Evolutionary conservation across 108 stramenopile species (phyloP).

Genomic region (Chaetoceros muelleri): DNA sequence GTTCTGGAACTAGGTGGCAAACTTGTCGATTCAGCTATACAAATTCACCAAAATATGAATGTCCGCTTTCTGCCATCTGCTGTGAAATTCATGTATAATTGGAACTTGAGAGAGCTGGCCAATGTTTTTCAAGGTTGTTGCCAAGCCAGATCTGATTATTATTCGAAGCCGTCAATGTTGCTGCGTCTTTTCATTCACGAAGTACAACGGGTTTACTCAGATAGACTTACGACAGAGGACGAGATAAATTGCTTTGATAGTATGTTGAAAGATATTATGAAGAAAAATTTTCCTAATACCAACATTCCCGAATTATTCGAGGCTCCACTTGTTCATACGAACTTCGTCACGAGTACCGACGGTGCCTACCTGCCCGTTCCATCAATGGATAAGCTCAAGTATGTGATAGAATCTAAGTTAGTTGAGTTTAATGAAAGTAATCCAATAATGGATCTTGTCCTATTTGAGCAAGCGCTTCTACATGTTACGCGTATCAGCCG

Average conservation of each 20-base stretch:
- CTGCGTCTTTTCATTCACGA: slow-evolving; percentile 74
- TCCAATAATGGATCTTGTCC: slow-evolving; percentile 84
- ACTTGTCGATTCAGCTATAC: slow-evolving; percentile 69
- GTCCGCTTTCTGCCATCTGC: slow-evolving; percentile 80
- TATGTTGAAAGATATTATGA: slow-evolving; percentile 37
- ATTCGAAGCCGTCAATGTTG: slow-evolving; percentile 37
- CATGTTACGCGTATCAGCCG: slow-evolving; percentile 78
- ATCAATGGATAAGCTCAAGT: slow-evolving; percentile 37
- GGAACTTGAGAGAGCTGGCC: slow-evolving; percentile 87
- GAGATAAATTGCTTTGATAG: slow-evolving; percentile 38
- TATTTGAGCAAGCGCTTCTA: slow-evolving; percentile 81
- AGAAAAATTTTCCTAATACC: slow-evolving; percentile 19
- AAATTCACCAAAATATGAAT: slow-evolving; percentile 56
- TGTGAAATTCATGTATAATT: slow-evolving; percentile 84
- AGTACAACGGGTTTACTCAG: slow-evolving; percentile 67
- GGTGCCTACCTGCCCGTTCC: slow-evolving; percentile 47
- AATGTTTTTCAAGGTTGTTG: slow-evolving; percentile 85
- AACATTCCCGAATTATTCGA: slow-evolving; percentile 12
- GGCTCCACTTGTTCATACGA: slow-evolving; percentile 57
- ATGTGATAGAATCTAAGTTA: slow-evolving; percentile 50
- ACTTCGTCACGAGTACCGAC: slow-evolving; percentile 46
- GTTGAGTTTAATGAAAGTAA: slow-evolving; percentile 83
- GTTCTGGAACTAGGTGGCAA: slow-evolving; percentile 41
- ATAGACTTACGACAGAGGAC: slow-evolving; percentile 56
- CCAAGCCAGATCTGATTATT: slow-evolving; percentile 44